Conservation (phyloP, 805 yeast genomes). For the Saturnispora bothae region DNA sequence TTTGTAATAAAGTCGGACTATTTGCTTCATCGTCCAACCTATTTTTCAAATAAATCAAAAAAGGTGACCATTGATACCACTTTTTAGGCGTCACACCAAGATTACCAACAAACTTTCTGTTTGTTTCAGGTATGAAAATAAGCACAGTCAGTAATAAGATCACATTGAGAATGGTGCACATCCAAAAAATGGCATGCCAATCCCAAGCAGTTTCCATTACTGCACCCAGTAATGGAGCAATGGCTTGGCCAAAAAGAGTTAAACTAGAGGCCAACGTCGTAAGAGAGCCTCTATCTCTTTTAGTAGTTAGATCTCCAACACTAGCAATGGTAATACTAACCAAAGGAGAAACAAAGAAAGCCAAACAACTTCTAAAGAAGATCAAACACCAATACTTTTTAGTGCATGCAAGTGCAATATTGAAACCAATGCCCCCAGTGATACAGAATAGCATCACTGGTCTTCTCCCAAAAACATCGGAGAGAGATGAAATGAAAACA, state of each 20-base stretch:
- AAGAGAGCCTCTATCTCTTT: conserved; percentile 58
- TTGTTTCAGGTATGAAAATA: conserved; percentile 61
- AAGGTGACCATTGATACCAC: conserved; percentile 35
- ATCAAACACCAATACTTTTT: conserved; percentile 51
- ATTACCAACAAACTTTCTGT: conserved; percentile 62
- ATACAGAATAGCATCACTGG: conserved; percentile 52
- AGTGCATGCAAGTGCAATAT: conserved; percentile 55
- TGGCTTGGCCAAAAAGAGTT: conserved; percentile 60
- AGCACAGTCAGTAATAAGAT: conserved; percentile 26
- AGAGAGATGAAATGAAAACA: conserved; percentile 51
- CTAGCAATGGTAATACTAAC: conserved; percentile 62
- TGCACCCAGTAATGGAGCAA: conserved; percentile 67
- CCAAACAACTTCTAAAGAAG: conserved; percentile 63
- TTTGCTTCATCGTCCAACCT: conserved; percentile 25
- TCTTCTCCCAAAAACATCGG: conserved; percentile 65
- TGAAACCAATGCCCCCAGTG: conserved; percentile 45
- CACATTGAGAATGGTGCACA: conserved; percentile 57
- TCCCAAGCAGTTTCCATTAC: conserved; percentile 40
- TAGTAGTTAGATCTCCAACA: conserved; percentile 61
- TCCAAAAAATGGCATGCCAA: conserved; percentile 79
- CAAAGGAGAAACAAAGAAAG: conserved; percentile 67
- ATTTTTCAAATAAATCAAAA: conserved; percentile 25
- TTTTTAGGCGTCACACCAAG: conserved; percentile 48
- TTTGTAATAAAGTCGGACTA: conserved; percentile 10
- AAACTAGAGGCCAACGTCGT: conserved; percentile 59